Base-by-base conservation (phyloP, 2,329 filamentous ascomycete species). In the Colletotrichum siamense region DNA sequence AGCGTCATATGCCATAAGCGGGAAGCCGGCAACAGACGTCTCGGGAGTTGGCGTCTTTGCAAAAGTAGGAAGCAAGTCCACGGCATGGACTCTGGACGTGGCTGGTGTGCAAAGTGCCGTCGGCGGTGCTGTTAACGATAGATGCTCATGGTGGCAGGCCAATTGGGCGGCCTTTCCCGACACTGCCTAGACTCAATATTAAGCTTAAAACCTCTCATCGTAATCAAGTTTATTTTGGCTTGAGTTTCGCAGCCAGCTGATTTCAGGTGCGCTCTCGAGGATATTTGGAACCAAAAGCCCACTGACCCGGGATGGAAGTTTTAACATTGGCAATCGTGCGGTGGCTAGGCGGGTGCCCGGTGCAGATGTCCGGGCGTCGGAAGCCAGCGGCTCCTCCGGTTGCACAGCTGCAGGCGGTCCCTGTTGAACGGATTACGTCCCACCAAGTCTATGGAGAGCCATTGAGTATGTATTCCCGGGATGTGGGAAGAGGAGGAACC, bases 401-500 rank as follows among this genome's bases (percentile, higher is more conserved):
- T 36, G 59, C 30, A 32, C 13, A 22, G 61, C 61, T 36, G 61
- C 30, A 36, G 61, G 28, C 61, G 32, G 18, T 36, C 30, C 32
- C 7, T 34, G 18, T 30, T 34, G 62, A 22, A 7, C 62, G 62
- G n/a, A 32, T 64, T 64, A 36, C 34, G 32, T 34, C 71, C 26
- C 39, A 34, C 59, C 52, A 39, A 15, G 34, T 22, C 44, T n/a
- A 22, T 49, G 44, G 28, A 24, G 28, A 55, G 9, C 32, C 49
- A 16, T 44, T 28, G 16, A 22, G 32, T 55, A 24, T 62, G 39
- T 62, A n/a, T 62, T 26, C 10, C 73, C 39, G 39, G 73, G 62
- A 72, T 64, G 69, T 63, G 62, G 69, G 69, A 30, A 66, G 52
- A 67, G 62, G 52, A 39, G 73, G 62, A 63, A 32, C 39, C 62